Base-by-base conservation (phyloP, 495 filamentous ascomycete species). In the Lasiosphaeria ovina region DNA sequence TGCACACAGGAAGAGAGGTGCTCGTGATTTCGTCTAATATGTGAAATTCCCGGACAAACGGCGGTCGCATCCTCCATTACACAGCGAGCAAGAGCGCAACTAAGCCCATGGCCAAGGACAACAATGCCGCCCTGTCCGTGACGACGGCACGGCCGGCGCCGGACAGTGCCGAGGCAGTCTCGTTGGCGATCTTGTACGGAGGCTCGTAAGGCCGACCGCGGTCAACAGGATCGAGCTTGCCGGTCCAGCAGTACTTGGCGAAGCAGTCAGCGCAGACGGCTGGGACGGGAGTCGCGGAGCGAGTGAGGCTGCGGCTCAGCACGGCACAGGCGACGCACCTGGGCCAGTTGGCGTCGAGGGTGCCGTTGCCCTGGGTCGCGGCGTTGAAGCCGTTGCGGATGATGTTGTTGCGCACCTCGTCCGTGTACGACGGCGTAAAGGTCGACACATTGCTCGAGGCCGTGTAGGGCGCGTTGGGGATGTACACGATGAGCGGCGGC, bases 311-410 rank as follows among this genome's bases (percentile, higher is more conserved):
- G 35, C 93, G 79, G 49, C 79, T 82, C n/a, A 97, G 76, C n/a
- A 95, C 85, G 3, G 93, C 93, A 68, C 93, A 98, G 6, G 88
- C 92, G 4, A 96, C 86, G 63, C 93, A 98, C 1, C 83, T 76
- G 0, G 83, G 78, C 92, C 93, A 98, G 47, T 86, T 65, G 1
- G 62, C 63, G 65, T 96, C 91, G 3, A 82, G 59, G 3, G 90
- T 92, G 40, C 81, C 83, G 73, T 97, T 97, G 40, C 83, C 92
- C 77, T 85, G 85, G 0, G 93, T 97, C 1, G 84, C 93, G 16
- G 87, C 80, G 62, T 94, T 81, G 73, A 87, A 92, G 10, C 91
- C 93, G 67, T 98, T 98, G 60, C 81, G 69, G 58, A 98, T 91
- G 61, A 94, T 88, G 38, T 79, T 76, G 71, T 97, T 84, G 51